Base-by-base conservation (phyloP, 768 basidiomycete genomes). In the Trametes elegans region DNA sequence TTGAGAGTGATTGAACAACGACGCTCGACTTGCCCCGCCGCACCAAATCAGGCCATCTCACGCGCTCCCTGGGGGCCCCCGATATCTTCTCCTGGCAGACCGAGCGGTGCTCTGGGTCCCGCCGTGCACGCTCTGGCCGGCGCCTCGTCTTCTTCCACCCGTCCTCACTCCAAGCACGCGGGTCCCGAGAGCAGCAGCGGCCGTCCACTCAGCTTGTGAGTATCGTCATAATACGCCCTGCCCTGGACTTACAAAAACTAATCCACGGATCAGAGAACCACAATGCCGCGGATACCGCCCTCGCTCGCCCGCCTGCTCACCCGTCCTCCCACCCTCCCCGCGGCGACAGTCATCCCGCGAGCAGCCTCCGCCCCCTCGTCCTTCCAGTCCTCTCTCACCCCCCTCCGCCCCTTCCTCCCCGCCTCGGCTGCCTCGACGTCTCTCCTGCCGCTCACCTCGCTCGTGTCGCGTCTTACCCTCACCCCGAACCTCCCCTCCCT, bases 401-500 rank as follows among this genome's bases (percentile, higher is more conserved):
- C 58, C 21, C 48, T 59, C 31, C 36, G 58, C 11, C 49, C 49
- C n/a, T 32, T 59, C 19, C 49, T 59, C 16, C 49, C 58, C 40
- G 39, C 55, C 28, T 24, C 43, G 3, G 10, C 43, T 24, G 16
- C 51, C 19, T 38, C 55, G 10, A 13, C 59, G 4, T 47, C 53
- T 13, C 32, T 57, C 0, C 44, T 31, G 21, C 57, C 47, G 7
- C 52, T 51, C 23, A n/a, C 41, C 7, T 39, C 49, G 8, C 53
- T 52, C 7, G 21, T 48, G 18, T 55, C 54, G 23, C 59, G 55
- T 7, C 29, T 56, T 42, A 52, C 34, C 31, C 60, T 56, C 51
- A 52, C 32, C 44, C 18, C 40, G 36, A 18, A 46, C 7, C 47
- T 57, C 27, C 74, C 77, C 2, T 70, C 76, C 21, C 61, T 76